These are phyloP conservation scores for Russula virescens DNA, from an alignment of 768 basidiomycete genomes.

Conservation along the genomic window DNA sequence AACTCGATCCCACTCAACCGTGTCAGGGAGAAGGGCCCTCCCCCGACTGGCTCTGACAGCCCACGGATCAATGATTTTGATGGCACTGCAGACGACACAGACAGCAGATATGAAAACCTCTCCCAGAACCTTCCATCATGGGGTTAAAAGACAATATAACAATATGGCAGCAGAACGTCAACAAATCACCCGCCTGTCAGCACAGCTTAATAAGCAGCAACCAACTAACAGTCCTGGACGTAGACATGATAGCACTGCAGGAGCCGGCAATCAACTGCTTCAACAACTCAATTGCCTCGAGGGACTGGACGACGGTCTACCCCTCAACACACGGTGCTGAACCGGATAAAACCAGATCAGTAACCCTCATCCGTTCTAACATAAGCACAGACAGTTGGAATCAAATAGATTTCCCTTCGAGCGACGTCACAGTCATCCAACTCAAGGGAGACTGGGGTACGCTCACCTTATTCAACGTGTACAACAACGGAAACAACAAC, in stretches of 20 bases:
- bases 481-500: background rate
- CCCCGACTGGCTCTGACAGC: too few species aligned
- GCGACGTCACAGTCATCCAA: background rate
- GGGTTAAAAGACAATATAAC: background rate
- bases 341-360: background rate
- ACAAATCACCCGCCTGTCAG: background rate
- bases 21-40: too few species aligned
- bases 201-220: background rate
- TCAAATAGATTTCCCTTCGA: background rate
- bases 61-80: too few species aligned
- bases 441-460: background rate
- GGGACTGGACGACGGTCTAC: background rate
- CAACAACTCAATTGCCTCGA: background rate
- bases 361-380: background rate
- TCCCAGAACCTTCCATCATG: background rate
- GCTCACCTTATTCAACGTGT: background rate
- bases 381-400: background rate
- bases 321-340: background rate
- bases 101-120: background rate
- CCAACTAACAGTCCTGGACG: fast-evolving
- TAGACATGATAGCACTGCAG: background rate
- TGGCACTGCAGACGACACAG: too few species aligned
- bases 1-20: too few species aligned
- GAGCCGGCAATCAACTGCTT: background rate
- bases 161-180: background rate